Base-by-base conservation (phyloP, 2,329 filamentous ascomycete species). In the Drechslerella stenobrocha region DNA sequence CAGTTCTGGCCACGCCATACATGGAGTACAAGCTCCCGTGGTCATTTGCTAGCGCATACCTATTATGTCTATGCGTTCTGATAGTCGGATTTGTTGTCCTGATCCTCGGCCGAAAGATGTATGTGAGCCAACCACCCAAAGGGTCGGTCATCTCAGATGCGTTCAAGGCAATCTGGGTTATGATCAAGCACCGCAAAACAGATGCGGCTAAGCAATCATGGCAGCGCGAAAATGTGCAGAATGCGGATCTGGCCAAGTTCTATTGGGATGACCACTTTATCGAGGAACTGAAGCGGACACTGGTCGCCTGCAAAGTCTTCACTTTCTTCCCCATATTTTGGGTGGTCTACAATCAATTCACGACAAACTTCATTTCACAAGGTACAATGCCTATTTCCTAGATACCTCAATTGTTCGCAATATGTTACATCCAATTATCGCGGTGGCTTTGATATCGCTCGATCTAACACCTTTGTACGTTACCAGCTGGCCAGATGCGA, bases 261-360 rank as follows among this genome's bases (percentile, higher is more conserved):
- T 78, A 80, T 0, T 89, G 87, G 85, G 82, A 87, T 55, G 85
- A 89, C 72, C 80, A 81, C 71, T 90, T 89, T 71, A 78, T 90
- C 50, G 85, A 88, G 1, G 87, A 90, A 74, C 78, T 90, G 50
- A 87, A 86, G 77, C 84, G 85, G 79, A 74, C 78, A 1, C 75
- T 81, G 3, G 75, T 87, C 81, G 87, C 86, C 13, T 90, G 87
- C 79, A 84, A 86, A 72, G 85, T 89, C 56, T 89, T 89, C 69
- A 73, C 81, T 70, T 85, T 85, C 74, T 84, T 83, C 70, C 84
- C 84, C 30, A 79, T 86, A 71, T 87, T 83, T 78, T 87, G 84
- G 83, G 79, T 88, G 23, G 82, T 83, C 70, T 88, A 87, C 76
- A 81, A 81, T 51, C 86, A 89, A 73, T 84, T 88, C 76, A 83